Percentiles rank a stretch among this genome's conserved stretches.
These are phyloP conservation scores for Begonia peltatifolia DNA, from an alignment of 306 rosid genomes.

Conservation along the genomic window DNA sequence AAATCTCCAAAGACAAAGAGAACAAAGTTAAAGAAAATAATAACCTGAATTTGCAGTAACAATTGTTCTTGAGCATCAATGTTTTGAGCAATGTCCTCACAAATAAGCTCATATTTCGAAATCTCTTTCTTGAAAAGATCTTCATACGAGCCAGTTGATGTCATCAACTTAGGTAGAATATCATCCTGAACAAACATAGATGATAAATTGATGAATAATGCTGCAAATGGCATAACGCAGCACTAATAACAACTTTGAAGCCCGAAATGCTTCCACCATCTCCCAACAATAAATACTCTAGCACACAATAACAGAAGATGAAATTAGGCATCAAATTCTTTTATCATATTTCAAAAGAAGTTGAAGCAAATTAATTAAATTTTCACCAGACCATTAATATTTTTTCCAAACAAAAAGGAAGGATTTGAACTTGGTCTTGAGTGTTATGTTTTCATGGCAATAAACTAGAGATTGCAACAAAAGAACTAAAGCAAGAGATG, in stretches of 20 bases:
- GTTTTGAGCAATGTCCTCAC: conserved; percentile 80
- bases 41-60: conserved; percentile 89
- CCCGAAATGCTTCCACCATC: too few relatives aligned
- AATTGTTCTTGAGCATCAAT: conserved; percentile 89
- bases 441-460: too few relatives aligned
- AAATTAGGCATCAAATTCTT: too few relatives aligned
- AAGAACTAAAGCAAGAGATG: too few relatives aligned
- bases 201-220: conserved; percentile 11
- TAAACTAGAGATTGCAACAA: too few relatives aligned
- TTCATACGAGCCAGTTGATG: conserved; percentile 90
- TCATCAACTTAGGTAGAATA: conserved; percentile 97
- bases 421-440: too few relatives aligned
- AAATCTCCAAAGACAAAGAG: not conserved
- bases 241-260: conserved; percentile 3
- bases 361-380: too few relatives aligned
- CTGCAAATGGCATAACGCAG: conserved; percentile 9
- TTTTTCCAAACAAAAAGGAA: too few relatives aligned
- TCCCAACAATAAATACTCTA: too few relatives aligned
- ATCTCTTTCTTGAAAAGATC: conserved; percentile 93
- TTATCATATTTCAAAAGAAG: too few relatives aligned
- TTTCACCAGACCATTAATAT: too few relatives aligned
- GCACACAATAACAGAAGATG: too few relatives aligned
- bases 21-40: not conserved
- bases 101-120: conserved; percentile 79
- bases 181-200: conserved; percentile 58